Percentiles rank a stretch among this genome's conserved stretches.
phyloP scores from a whole-genome alignment of 768 basidiomycete species.

The Leccinum subgranulosum region DNA sequence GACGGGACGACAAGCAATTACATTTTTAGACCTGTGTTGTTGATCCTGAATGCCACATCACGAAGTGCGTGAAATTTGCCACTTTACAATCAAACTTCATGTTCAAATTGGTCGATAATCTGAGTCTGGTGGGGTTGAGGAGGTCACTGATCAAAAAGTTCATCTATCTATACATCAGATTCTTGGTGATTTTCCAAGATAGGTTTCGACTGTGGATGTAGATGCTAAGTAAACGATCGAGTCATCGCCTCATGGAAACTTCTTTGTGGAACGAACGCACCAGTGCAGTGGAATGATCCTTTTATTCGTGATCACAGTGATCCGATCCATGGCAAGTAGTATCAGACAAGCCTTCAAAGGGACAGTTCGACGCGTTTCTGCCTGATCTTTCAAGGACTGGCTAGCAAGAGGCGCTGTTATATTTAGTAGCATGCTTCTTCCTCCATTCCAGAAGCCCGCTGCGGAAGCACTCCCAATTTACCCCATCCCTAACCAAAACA shows the following conservation, averaged over 20 bases:
- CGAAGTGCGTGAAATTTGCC: conserved; percentile 4
- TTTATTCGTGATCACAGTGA: background rate
- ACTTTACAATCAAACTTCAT: conserved; percentile 2
- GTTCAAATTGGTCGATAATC: background rate
- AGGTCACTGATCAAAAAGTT: background rate
- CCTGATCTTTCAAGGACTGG: background rate
- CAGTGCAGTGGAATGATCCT: background rate
- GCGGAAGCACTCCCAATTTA: conserved; percentile 61
- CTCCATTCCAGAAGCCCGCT: conserved; percentile 74
- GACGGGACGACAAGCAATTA: background rate
- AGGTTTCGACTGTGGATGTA: background rate
- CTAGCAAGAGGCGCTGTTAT: conserved; percentile 9
- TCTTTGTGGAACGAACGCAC: conserved; percentile 8
- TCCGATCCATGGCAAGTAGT: background rate
- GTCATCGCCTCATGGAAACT: background rate
- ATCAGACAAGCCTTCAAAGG: background rate
- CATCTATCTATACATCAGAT: background rate
- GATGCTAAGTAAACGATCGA: background rate
- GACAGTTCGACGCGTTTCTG: background rate
- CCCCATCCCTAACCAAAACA: conserved; percentile 60
- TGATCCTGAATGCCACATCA: conserved; percentile 1
- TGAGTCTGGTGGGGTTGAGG: background rate
- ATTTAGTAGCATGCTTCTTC: conserved; percentile 34
- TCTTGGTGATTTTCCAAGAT: conserved; percentile 11
- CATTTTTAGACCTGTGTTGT: background rate